phyloP scores from a whole-genome alignment of 2,329 filamentous ascomycete species.

The Sporothrix brasiliensis region DNA sequence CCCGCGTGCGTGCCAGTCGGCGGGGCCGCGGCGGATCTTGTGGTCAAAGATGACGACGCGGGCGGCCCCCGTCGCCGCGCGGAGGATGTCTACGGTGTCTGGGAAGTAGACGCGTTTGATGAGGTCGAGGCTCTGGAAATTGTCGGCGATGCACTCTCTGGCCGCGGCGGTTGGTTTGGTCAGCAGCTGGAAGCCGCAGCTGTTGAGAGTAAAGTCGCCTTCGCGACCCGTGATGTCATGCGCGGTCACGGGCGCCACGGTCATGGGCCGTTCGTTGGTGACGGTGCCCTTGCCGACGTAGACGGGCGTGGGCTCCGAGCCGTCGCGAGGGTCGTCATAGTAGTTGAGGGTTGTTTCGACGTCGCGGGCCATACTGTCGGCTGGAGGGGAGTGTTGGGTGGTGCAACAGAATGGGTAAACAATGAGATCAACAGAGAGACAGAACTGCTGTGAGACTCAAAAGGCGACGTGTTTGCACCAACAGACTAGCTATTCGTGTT shows the following conservation, averaged over 20 bases:
- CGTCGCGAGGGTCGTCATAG: constrained; percentile 48
- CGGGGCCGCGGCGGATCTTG: constrained; percentile 61
- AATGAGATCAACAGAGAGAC: neutral
- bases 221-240: constrained; percentile 57
- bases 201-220: constrained; percentile 61
- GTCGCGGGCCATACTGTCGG: constrained; percentile 34
- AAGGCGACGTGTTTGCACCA: neutral
- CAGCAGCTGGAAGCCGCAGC: constrained; percentile 58
- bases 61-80: constrained; percentile 52
- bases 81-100: constrained; percentile 60
- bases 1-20: constrained; percentile 68
- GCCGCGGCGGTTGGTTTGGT: constrained; percentile 49
- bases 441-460: neutral
- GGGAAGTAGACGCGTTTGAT: constrained; percentile 59
- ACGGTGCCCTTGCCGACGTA: constrained; percentile 39
- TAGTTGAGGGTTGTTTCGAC: constrained; percentile 47
- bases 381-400: too few species aligned
- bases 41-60: constrained; percentile 67
- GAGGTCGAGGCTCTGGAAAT: constrained; percentile 56
- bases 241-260: constrained; percentile 50
- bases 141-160: constrained; percentile 52
- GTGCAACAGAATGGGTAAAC: neutral
- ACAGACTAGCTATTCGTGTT: constrained; percentile 1
- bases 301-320: constrained; percentile 46
- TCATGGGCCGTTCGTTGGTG: constrained; percentile 41